Evolutionary conservation across 2,329 filamentous ascomycete species (phyloP).

Genomic region (Aotearoamyces nothofagi): DNA sequence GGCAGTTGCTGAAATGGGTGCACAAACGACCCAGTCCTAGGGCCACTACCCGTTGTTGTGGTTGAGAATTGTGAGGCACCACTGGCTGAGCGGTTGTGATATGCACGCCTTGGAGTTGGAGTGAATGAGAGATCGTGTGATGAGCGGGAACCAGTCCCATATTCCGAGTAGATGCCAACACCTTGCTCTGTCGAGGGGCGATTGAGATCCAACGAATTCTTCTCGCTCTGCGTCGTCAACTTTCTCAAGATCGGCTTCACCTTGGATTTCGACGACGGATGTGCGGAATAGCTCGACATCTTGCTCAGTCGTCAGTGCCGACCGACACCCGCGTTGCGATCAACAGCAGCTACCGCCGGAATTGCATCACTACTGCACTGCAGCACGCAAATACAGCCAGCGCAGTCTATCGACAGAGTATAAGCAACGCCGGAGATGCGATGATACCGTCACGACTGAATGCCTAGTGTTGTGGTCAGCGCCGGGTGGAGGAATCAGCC

Average conservation of each 20-base stretch:
- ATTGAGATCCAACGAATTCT: slow-evolving; percentile 47
- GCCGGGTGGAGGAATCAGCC: no score
- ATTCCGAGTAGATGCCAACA: slow-evolving; percentile 21
- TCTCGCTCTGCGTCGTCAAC: slow-evolving; percentile 30
- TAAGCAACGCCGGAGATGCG: no score
- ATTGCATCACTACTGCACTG: no score
- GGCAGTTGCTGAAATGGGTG: slow-evolving; percentile 52
- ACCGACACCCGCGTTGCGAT: no score
- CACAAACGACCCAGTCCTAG: slow-evolving; percentile 30
- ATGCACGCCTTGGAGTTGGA: slow-evolving; percentile 12
- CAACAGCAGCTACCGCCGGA: no score
- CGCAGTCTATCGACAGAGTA: no score
- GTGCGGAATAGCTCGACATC: slow-evolving; percentile 3
- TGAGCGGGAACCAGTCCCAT: slow-evolving; percentile 13
- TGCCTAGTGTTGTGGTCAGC: no score
- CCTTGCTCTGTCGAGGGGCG: slow-evolving; percentile 41
- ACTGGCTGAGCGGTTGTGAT: slow-evolving; percentile 41
- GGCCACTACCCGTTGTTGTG: slow-evolving; percentile 35
- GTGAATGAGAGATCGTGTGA: slow-evolving; percentile 14
- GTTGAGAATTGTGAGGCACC: slow-evolving; percentile 37
- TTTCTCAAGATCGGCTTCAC: slow-evolving; percentile 48
- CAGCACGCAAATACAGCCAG: no score
- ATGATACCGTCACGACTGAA: no score
- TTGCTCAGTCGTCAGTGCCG: no score
- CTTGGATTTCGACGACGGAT: slow-evolving; percentile 14